Base-by-base conservation (phyloP, 306 rosid genomes). In the Vigna nakashimae region DNA sequence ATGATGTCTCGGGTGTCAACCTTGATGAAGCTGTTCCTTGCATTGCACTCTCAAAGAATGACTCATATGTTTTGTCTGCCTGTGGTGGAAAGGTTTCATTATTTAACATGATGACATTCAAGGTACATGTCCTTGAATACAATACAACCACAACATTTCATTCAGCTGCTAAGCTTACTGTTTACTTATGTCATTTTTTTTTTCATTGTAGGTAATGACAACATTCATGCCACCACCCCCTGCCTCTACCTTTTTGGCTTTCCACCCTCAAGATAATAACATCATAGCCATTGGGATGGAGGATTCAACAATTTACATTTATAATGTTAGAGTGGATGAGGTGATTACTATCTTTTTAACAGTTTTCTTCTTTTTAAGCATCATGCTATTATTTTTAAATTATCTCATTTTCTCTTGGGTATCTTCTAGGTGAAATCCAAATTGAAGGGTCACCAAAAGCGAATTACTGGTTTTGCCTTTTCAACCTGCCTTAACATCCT, bases 231-330 rank as follows among this genome's bases (percentile, higher is more conserved):
- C 91, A 43, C 90, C 97, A 32, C 92, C 92, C 46, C 97, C 98
- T 43, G 87, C 96, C 49, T 89, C 98, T 52, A 87, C 97, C 66
- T 90, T 82, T 82, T 80, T 91, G 50, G 97, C 96, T 64, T 91
- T 93, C 82, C 92, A 91, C 81, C 98, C 98, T 55, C 86, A 79
- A 77, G 96, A 93, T 88, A 93, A 93, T 84, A 93, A 93, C 88
- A 86, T 93, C 86, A 86, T 93, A 34, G 98, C 98, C 85, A 90
- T 91, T 51, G 97, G 97, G 79, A 93, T 93, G 98, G 96, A 86
- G 77, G 97, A 93, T 81, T 93, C 93, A 64, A 84, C 96, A 70
- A 91, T 93, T 79, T 90, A 86, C 68, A 93, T 93, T 69, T 93
- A 88, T 82, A 90, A 87, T 85, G 91, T 86, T 71, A 82, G 96